Percentiles rank a stretch among this genome's conserved stretches.
Conservation (phyloP, 108 stramenopile species). For the Cyclotella sp. region DNA sequence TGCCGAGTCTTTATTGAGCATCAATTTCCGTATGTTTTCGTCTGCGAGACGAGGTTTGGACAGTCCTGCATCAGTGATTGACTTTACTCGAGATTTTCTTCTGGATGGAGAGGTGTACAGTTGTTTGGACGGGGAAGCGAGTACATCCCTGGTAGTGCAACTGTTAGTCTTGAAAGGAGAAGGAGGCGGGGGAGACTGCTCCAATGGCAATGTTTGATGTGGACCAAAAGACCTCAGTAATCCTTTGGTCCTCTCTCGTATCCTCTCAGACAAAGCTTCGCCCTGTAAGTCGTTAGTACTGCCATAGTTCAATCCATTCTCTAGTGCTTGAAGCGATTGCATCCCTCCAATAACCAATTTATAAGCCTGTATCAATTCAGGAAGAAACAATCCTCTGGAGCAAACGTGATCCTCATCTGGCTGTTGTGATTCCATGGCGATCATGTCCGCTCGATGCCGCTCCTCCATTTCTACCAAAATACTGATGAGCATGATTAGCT, state of each 20-base stretch:
- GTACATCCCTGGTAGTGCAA: background rate
- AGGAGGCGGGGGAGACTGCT: background rate
- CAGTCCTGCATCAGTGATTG: background rate
- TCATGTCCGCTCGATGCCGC: slow-evolving; percentile 1
- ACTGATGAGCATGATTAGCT: slow-evolving; percentile 35
- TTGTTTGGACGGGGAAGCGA: background rate
- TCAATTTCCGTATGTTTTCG: slow-evolving; percentile 19
- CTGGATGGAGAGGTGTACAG: background rate
- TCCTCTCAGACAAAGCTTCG: slow-evolving; percentile 3
- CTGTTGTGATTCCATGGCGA: background rate
- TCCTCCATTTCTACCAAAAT: slow-evolving; percentile 42
- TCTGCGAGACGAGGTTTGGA: slow-evolving; percentile 20
- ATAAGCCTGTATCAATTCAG: slow-evolving; percentile 73
- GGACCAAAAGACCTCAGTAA: slow-evolving; percentile 35
- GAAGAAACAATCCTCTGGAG: slow-evolving; percentile 22
- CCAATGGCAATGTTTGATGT: background rate
- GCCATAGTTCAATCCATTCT: background rate
- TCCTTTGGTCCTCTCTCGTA: slow-evolving; percentile 31
- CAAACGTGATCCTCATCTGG: background rate
- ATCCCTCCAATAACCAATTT: slow-evolving; percentile 66
- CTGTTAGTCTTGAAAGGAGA: background rate
- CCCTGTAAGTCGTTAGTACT: background rate
- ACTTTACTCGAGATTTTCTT: background rate
- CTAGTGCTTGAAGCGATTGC: slow-evolving; percentile 64
- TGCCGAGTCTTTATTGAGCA: slow-evolving; percentile 32